Base-by-base conservation (phyloP, 2,329 filamentous ascomycete genomes). In the Penicillium hordei region DNA sequence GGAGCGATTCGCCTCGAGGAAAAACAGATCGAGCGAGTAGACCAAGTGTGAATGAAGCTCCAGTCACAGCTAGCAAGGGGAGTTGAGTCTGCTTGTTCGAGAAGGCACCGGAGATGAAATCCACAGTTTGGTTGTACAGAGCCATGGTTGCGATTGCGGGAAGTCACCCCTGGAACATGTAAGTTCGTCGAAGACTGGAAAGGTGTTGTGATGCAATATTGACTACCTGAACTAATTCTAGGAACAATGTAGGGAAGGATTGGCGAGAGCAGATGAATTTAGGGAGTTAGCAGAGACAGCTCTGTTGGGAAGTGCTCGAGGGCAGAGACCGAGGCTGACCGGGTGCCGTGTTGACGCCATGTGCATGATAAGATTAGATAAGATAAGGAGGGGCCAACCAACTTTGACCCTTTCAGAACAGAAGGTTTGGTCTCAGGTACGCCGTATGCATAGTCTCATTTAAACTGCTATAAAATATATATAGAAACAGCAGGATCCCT, bases 31-130 rank as follows among this genome's bases (percentile, higher is more conserved):
- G 70, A 55, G 72, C 59, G 0, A 73, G 55, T 21, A 76, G 48
- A 25, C 71, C 73, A 39, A 74, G 58, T 38, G 72, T 71, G 46
- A 76, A 64, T 0, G 74, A 75, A 36, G 65, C 69, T 21, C 74
- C 72, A 23, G 73, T 70, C 33, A 70, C 66, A n/a, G 70, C 72
- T 33, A 75, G 57, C 34, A 75, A 52, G 29, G 72, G 67, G 45
- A 73, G 59, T n/a, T 73, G 70, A 23, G 59, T 65, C 53, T 64
- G 67, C 13, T 65, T 61, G 58, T 70, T 69, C 45, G 67, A 58
- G 45, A 72, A 63, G 50, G 71, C 71, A 50, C 68, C 66, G 46
- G 73, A 70, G 31, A 75, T 59, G 52, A 70, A 67, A 52, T 74
- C 72, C 61, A 68, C 60, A 40, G 73, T 70, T 58, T 72, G 68